These are phyloP conservation scores for Zoysia matrella DNA, from an alignment of 202 grass and related monocot genomes.

Conservation along the genomic window DNA sequence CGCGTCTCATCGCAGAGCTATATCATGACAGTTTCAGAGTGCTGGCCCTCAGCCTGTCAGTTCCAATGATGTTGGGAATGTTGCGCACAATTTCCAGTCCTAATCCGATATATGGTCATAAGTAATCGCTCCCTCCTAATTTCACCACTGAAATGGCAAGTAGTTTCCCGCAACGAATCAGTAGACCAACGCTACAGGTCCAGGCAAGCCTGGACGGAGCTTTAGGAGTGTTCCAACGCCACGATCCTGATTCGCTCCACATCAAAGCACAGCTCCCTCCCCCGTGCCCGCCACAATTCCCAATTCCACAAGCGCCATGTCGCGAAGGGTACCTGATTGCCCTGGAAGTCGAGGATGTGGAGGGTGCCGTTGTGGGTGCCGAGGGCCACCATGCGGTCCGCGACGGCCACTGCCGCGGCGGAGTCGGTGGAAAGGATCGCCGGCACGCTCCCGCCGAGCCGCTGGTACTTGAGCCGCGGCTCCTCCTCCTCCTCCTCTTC, in stretches of 20 bases:
- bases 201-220: background rate
- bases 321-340: slow-evolving; percentile 77
- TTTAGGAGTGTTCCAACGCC: background rate
- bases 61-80: background rate
- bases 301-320: slow-evolving; percentile 32
- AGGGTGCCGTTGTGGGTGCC: slow-evolving; percentile 89
- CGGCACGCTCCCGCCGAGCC: slow-evolving; percentile 84
- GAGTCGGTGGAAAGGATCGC: slow-evolving; percentile 79
- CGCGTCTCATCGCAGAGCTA: background rate
- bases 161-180: slow-evolving; percentile 17
- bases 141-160: slow-evolving; percentile 17
- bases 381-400: slow-evolving; percentile 91
- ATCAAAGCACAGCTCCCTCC: background rate
- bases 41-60: background rate
- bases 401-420: slow-evolving; percentile 80
- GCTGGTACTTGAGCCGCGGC: slow-evolving; percentile 93
- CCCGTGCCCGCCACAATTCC: background rate
- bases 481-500: slow-evolving; percentile 72
- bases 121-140: background rate
- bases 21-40: background rate
- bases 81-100: background rate
- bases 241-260: background rate
- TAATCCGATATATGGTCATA: background rate
- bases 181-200: background rate
- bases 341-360: slow-evolving; percentile 99